Base-by-base conservation (phyloP, 345 rosid species). In the Sisymbrium altissimum region DNA sequence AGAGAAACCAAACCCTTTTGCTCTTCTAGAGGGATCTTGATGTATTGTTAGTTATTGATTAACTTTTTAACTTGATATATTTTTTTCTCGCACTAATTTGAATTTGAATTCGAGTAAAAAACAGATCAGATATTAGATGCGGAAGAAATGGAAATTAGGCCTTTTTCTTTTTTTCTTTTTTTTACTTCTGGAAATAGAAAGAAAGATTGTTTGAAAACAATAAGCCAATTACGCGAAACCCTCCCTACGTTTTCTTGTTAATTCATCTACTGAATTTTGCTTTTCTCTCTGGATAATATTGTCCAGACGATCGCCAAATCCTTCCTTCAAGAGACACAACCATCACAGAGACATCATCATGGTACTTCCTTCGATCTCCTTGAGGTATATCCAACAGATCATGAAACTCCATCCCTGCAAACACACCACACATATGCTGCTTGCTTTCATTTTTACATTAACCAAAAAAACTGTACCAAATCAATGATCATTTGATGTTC, bases 301-400 rank as follows among this genome's bases (percentile, higher is more conserved):
- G 92, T 72, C 98, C 98, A 39, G 91, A 91, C 43, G 96, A 93
- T 78, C 94, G 82, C 98, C 98, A 93, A 74, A 93, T 93, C 83
- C 98, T 84, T 80, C 98, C 98, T 84, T 93, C 92, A 55, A 93
- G 78, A 3, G 98, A 93, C 76, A 93, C 98, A 81, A 93, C 98
- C 96, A 93, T 88, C 9, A 93, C 97, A 14, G 96, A 93, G 63
- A 93, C 94, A 81, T 93, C 98, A 59, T 93, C 98, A 36, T 93
- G 98, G 80, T 89, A 93, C 86, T 93, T 93, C 39, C 98, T 88
- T 33, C 96, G 75, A 80, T 93, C 97, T 56, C 98, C 98, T 29
- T 91, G 94, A 65, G 96, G 96, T 63, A 93, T 91, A 72, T 91
- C 97, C 17, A 93, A 88, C 84, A 91, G 73, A 77, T 93, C 92